phyloP scores from a whole-genome alignment of 1,284 basidiomycete species.

The Austroboletus novae-zelandiae region DNA sequence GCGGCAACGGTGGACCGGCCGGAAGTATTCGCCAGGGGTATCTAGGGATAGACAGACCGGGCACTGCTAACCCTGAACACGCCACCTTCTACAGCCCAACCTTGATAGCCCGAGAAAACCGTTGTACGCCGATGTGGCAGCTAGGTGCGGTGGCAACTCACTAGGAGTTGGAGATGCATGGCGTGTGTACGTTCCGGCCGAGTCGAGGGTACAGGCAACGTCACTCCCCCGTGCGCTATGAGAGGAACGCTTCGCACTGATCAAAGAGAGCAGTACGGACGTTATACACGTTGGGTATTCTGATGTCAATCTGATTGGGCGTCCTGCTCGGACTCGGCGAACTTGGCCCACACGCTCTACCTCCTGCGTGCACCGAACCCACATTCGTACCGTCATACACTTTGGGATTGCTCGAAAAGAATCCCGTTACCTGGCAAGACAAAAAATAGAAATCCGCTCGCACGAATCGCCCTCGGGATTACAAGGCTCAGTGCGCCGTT shows the following conservation, averaged over 20 bases:
- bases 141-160: slow-evolving; percentile 25
- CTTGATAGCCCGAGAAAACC: slow-evolving; percentile 19
- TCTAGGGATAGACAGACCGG: slow-evolving; percentile 7
- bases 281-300: slow-evolving; percentile 27
- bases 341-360: slow-evolving; percentile 15
- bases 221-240: slow-evolving; percentile 14
- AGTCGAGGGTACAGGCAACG: slow-evolving; percentile 23
- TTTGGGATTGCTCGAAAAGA: slow-evolving; percentile 17
- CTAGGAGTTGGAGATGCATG: slow-evolving; percentile 10
- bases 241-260: slow-evolving; percentile 29
- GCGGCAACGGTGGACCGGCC: slow-evolving; percentile 12
- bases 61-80: slow-evolving; percentile 19
- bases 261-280: slow-evolving; percentile 21
- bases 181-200: slow-evolving; percentile 10
- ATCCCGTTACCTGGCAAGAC: slow-evolving; percentile 13
- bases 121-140: slow-evolving; percentile 18
- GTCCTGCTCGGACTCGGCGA: slow-evolving; percentile 20
- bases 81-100: slow-evolving; percentile 20
- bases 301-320: slow-evolving; percentile 22
- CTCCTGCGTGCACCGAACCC: slow-evolving; percentile 21
- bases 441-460: slow-evolving; percentile 23
- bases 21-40: slow-evolving; percentile 14
- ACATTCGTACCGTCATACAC: slow-evolving; percentile 28
- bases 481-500: slow-evolving; percentile 18
- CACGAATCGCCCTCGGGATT: slow-evolving; percentile 28